Evolutionary conservation across 2,329 filamentous ascomycete species (phyloP), one percentile per base, ranked within the genome.

Genomic region (Tolypocladium sp.): DNA sequence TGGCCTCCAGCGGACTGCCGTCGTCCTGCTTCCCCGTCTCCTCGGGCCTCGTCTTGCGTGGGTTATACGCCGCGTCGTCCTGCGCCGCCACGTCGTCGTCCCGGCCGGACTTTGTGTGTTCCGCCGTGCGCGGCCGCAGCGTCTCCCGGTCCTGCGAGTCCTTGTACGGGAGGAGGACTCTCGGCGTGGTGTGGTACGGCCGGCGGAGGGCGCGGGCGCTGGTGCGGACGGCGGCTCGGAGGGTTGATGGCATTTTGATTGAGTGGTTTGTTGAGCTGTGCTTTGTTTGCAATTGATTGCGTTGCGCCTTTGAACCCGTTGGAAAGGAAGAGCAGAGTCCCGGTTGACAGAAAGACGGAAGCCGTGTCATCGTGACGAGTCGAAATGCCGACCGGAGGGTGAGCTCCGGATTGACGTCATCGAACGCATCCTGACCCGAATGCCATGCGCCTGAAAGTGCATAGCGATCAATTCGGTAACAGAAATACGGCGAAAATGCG

Each of bases 51-150:
- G 89, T 92, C 70, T 83, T 83, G 58, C 78, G 73, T 0, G 86
- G 84, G 69, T 91, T 81, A 72, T 90, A 95, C 1, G 91, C 87
- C 0, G 86, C 81, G 49, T 86, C 78, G 4, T 76, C 70, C 59
- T 82, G 76, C 0, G 81, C 78, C 0, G 86, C 80, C 15, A 76
- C 74, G 51, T 82, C 79, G 53, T 86, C 78, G 65, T 88, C 90
- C 0, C 83, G 83, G 4, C 84, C 88, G 56, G 84, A 85, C 68
- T 87, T 84, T 59, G 84, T 83, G 73, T 87, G 84, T 69, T 95
- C 90, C 58, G 81, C 84, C 2, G 81, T 74, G 40, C 83, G 78
- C 0, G 88, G 85, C 60, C 88, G 83, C 40, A 95, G 79, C 3
- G 79, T 79, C 63, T 87, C 80, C 57, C 84, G 82, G 68, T 87